phyloP scores from a whole-genome alignment of 441 rosid genomes.

The Populus hybrid region DNA sequence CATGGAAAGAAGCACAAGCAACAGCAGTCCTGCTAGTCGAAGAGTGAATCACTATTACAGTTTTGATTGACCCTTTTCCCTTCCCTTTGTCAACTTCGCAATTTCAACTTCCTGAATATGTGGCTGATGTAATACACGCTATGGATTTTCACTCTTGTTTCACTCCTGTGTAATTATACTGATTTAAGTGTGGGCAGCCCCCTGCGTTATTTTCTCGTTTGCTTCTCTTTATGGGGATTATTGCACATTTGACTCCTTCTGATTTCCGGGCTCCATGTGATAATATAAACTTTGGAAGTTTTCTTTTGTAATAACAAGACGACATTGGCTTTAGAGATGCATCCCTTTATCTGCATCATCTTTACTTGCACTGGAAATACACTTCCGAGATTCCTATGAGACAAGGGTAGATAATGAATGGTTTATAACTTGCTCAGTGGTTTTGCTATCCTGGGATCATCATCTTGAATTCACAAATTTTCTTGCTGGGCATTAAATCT shows the following conservation, averaged over 20 bases:
- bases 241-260: conserved; percentile 4
- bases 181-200: conserved; percentile 1
- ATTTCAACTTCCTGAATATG: conserved; percentile 1
- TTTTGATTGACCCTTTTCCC: neutral
- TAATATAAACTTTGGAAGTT: conserved; percentile 1
- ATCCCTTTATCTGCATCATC: neutral
- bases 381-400: neutral
- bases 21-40: no score
- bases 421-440: no score
- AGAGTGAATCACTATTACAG: neutral
- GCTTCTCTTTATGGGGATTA: conserved; percentile 12
- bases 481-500: no score
- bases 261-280: conserved; percentile 19
- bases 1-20: neutral
- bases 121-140: neutral
- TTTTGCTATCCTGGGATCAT: no score
- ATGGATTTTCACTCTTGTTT: conserved; percentile 4
- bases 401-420: neutral
- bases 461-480: no score
- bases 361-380: neutral
- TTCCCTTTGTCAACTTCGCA: neutral
- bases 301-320: conserved; percentile 11
- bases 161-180: conserved; percentile 1
- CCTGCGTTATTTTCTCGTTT: conserved; percentile 1
- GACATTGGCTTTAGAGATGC: neutral